Evolutionary conservation across 2,329 filamentous ascomycete species (phyloP), one percentile per base, ranked within the genome.

Genomic region (Trichophyton schoenleinii): DNA sequence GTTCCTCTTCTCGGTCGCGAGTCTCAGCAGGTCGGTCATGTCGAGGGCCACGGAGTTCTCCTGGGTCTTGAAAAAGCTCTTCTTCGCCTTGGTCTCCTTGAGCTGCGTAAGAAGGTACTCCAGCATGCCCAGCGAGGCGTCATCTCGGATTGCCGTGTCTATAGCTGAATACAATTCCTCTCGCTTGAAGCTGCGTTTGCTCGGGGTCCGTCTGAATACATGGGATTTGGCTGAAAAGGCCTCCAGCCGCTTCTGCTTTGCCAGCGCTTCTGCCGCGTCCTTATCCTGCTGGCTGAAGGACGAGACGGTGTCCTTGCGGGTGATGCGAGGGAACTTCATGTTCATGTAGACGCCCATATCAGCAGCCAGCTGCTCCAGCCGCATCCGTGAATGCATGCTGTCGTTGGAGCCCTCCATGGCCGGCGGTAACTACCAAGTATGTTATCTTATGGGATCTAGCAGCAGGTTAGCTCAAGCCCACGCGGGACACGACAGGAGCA

Each of bases 171-270:
- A 58, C 20, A 66, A 58, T 36, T 66, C 65, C 9, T 63, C 44
- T 28, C 64, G 62, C 13, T 60, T 65, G 57, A 64, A 66, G 13
- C 41, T 58, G 34, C 63, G 61, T 44, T 63, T 64, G 53, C 64
- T 66, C 4, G 65, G 65, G 11, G 61, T 61, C 3, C 65, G 64
- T 59, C 65, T 64, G 60, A 66, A 65, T 11, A 65, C 57, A 57
- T 66, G 65, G 9, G 65, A 63, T 36, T 65, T 65, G 18, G 65
- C 64, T n/a, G 62, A 61, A 55, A 66, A 67, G 53, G 57, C 57
- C 42, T 64, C 60, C 22, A 63, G 60, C 31, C 65, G 44, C 48
- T 63, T 67, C 34, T 60, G 61, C 34, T 59, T 65, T 42, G 59
- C 52, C 9, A 67, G 53, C 28, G 36, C 44, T 42, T 66, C 65